Conservation (phyloP, 1,284 basidiomycete species). For the Puccinia horiana region DNA sequence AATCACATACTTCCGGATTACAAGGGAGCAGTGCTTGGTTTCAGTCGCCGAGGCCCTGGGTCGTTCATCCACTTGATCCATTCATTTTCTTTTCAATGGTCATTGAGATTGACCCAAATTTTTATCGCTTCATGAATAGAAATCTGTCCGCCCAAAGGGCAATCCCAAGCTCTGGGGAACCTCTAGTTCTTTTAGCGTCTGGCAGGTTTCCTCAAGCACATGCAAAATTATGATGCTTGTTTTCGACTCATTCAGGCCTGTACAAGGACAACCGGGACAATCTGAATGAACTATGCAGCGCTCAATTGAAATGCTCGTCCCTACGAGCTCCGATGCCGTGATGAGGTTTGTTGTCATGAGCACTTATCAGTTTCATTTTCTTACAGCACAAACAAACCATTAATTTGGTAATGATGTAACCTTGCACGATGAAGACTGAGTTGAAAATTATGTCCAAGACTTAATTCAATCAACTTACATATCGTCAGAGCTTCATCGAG, state of each 20-base stretch:
- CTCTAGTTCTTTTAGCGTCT: no score
- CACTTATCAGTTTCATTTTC: background rate
- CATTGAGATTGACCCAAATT: no score
- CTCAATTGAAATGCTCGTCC: no score
- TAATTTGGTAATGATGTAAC: background rate
- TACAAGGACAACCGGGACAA: no score
- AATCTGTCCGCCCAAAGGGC: no score
- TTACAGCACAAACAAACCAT: background rate
- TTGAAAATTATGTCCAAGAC: no score
- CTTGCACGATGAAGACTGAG: background rate
- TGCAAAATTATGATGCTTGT: no score
- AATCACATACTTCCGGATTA: background rate
- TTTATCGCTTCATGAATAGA: no score
- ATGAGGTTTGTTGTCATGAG: background rate
- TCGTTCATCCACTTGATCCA: background rate
- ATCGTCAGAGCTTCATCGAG: background rate
- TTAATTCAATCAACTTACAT: background rate
- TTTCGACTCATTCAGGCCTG: no score
- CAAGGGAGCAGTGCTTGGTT: background rate
- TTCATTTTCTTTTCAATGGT: background rate
- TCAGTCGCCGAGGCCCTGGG: background rate
- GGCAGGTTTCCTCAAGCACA: no score
- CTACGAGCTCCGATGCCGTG: background rate
- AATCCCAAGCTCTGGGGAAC: no score
- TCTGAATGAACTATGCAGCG: background rate